Evolutionary conservation across 345 rosid species (phyloP), one percentile per base, ranked within the genome.

Genomic region (Murraya paniculata): DNA sequence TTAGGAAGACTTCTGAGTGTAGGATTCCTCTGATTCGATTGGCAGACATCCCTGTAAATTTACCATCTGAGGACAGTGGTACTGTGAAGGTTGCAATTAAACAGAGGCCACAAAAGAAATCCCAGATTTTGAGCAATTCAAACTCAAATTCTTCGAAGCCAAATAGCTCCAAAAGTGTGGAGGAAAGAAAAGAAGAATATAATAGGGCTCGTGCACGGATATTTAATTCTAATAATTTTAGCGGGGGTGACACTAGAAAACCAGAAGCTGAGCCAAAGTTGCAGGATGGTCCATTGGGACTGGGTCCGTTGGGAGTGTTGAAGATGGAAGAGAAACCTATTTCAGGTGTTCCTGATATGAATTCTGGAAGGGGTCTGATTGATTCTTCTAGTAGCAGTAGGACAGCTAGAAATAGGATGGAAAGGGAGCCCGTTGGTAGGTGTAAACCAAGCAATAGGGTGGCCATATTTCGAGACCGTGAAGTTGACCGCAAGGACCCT

Each of bases 111-210:
- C 91, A 85, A 57, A 88, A 88, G 71, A 79, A 83, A 36, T 83
- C 85, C 13, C 92, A 81, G 57, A 53, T 28, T 82, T 75, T 9
- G 8, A 68, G 71, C 71, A 78, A 66, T 76, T 81, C 81, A 58
- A 84, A 79, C 74, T 88, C 89, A 57, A 86, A 84, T 78, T 87
- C 91, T 22, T 31, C 33, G 3, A 90, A 92, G 73, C 9, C 84
- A 38, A 89, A 85, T 80, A 85, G 80, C 78, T 73, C 88, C 61
- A 92, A 89, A 83, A 92, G 92, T 68, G 91, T 92, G 78, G 97
- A 92, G 79, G 97, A 92, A 83, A 92, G 97, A 64, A 92, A 92
- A 83, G 97, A 92, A 78, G 97, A 92, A 64, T 92, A 92, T 81
- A 92, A 88, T 77, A 81, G 82, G 80, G 97, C 97, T 58, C 97